Evolutionary conservation across 2,329 filamentous ascomycete species (phyloP).

Genomic region (Metarhizium anisopliae): DNA sequence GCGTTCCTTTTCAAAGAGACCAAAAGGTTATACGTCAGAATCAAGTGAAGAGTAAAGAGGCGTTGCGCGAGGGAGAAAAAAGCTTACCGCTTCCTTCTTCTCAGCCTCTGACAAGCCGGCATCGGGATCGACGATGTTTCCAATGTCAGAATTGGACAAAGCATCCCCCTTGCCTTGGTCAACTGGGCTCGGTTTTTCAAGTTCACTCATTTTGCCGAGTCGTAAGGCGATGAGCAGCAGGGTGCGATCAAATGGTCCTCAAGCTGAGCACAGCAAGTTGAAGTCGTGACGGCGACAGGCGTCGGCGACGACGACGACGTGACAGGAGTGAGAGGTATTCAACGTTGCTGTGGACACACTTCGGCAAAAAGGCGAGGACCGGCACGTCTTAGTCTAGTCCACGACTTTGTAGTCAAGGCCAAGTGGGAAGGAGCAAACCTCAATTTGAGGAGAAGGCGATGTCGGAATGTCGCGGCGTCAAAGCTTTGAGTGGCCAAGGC

Average conservation of each 20-base stretch:
- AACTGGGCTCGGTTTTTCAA: conserved; percentile 15
- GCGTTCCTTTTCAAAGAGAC: conserved; percentile 39
- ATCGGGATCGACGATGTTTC: conserved; percentile 35
- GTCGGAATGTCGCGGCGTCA: not conserved
- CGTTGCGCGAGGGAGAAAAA: not conserved
- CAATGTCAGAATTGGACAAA: conserved; percentile 19
- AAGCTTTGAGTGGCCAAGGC: not conserved
- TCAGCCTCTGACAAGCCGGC: conserved; percentile 56
- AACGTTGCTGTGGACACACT: not conserved
- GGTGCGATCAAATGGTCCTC: not conserved
- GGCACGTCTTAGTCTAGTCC: not conserved
- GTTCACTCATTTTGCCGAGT: conserved; percentile 21
- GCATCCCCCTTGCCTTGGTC: conserved; percentile 16
- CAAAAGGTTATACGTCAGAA: not conserved
- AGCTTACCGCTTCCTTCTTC: conserved; percentile 47
- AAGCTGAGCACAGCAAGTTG: not conserved
- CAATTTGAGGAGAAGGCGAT: not conserved
- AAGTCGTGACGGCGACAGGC: not conserved
- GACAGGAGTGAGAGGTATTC: not conserved
- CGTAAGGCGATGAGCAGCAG: not conserved
- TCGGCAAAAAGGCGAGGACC: not conserved
- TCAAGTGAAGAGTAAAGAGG: not conserved
- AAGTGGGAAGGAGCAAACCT: not conserved
- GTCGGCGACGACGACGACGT: not conserved
- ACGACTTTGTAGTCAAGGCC: not conserved